Evolutionary conservation across 164 flowering plant species (phyloP).

Genomic region (Santalum album): DNA sequence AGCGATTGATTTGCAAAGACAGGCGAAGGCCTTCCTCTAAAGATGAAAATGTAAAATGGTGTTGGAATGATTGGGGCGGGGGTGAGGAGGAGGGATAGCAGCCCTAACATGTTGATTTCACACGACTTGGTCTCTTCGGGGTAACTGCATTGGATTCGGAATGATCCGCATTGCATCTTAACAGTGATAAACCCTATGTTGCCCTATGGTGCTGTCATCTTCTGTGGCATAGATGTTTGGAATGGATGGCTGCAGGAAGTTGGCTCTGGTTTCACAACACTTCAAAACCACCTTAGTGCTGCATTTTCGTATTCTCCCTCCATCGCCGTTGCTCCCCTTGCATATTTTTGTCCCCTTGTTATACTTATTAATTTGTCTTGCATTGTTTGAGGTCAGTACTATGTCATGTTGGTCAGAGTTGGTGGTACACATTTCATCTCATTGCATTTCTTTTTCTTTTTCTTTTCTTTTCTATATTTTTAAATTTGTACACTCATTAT

Average conservation of each 20-base stretch:
- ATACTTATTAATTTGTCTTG: constrained; percentile 6
- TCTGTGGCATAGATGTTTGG: not conserved
- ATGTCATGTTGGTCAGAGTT: not conserved
- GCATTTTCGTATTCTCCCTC: too few species aligned
- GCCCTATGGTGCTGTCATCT: not conserved
- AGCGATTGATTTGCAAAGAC: constrained; percentile 19
- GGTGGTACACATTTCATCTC: too few species aligned
- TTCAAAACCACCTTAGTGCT: too few species aligned
- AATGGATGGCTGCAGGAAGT: not conserved
- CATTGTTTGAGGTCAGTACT: constrained; percentile 1
- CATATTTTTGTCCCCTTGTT: not conserved
- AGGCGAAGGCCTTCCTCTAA: constrained; percentile 6
- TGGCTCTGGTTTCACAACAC: not conserved
- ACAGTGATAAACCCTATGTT: not conserved
- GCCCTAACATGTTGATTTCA: not conserved
- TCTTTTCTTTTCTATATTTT: not conserved
- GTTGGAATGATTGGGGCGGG: not conserved
- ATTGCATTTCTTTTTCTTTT: not conserved
- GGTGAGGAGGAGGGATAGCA: too few species aligned
- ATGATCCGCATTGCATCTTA: not conserved
- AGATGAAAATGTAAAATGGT: not conserved
- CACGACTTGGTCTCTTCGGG: not conserved
- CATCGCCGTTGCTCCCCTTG: not conserved
- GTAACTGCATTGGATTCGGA: not conserved
- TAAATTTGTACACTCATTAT: not conserved